Evolutionary conservation across 345 rosid species (phyloP), one percentile per base, ranked within the genome.

Genomic region (Melastoma malabathricum): DNA sequence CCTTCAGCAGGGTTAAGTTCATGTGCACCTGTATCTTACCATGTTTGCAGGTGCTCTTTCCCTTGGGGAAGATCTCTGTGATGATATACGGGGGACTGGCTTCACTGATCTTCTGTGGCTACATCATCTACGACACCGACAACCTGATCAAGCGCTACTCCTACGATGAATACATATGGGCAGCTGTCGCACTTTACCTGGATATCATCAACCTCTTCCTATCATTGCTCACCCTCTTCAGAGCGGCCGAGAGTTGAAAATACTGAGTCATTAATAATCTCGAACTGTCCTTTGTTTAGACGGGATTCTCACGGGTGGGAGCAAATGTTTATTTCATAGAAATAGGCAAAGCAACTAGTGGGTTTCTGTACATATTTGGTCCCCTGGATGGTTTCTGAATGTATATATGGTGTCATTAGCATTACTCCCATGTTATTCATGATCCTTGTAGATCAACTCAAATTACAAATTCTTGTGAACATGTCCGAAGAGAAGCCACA

Each of bases 121-220:
- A 86, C 68, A 86, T 89, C 27, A 59, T 86, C 0, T 89, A 75
- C 17, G 94, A 86, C 58, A 89, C 97, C 0, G 97, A 86, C 64
- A 83, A 89, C 64, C 65, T 89, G 61, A 89, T 89, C 72, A 89
- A 89, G 75, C 84, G 97, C 4, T 72, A 61, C 71, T 45, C 73
- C 3, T 86, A 87, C 17, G 96, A 83, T 56, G 94, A 87, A 12
- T 83, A 87, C 43, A 84, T 87, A 19, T 87, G 96, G 96, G 96
- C 96, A 20, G 74, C 96, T 0, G 80, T 87, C n/a, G 45, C 81
- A 13, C 65, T 87, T 52, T 87, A 87, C 60, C 67, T 87, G 16
- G 96, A 87, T 50, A 72, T 83, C 61, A 65, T 83, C 27, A 87
- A 83, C 59, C 86, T 87, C 61, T 87, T 87, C 72, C 76, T 87